Base-by-base conservation (phyloP, 1,139 yeast genomes). In the Hyphopichia pseudoburtonii region DNA sequence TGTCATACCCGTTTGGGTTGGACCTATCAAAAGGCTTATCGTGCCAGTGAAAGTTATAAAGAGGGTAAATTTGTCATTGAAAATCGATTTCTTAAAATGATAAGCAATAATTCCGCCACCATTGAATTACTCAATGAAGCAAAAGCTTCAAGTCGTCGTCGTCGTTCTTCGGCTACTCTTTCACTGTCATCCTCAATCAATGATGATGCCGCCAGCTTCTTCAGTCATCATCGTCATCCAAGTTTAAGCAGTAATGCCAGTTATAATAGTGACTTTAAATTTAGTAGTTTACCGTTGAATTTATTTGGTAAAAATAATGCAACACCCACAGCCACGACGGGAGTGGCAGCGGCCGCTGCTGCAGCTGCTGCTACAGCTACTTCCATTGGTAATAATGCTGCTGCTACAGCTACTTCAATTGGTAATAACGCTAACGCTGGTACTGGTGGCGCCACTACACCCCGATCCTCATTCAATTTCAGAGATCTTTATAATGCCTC, bases 11-110 rank as follows among this genome's bases (percentile, higher is more conserved):
- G 69, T 33, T 62, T 87, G 25, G 96, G 96, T 8, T 87, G 96
- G 96, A 76, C 73, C 47, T 88, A 88, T 57, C 69, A 82, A 43
- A 76, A 73, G 50, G 76, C 92, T 10, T 78, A 67, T 43, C 65
- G 68, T 32, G 60, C 63, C 36, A 54, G 66, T 19, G 88, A 87
- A 58, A 65, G 69, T 42, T 87, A 87, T 57, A 87, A 88, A 56
- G 92, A 82, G 54, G 88, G 89, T 34, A 82, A 82, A 55, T 86
- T 66, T 56, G 90, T 86, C 33, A 78, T 87, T 54, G 95, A 86
- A 61, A 64, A 61, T 36, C 28, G 29, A 30, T 34, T 34, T 23
- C 5, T 57, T 19, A 48, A 49, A 36, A 41, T 50, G 24, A 57
- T 56, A 30, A 57, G 57, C 32, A 60, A 60, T 38, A 56, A 56